phyloP scores from a whole-genome alignment of 2,329 filamentous ascomycete genomes.

The Talaromyces sp. region DNA sequence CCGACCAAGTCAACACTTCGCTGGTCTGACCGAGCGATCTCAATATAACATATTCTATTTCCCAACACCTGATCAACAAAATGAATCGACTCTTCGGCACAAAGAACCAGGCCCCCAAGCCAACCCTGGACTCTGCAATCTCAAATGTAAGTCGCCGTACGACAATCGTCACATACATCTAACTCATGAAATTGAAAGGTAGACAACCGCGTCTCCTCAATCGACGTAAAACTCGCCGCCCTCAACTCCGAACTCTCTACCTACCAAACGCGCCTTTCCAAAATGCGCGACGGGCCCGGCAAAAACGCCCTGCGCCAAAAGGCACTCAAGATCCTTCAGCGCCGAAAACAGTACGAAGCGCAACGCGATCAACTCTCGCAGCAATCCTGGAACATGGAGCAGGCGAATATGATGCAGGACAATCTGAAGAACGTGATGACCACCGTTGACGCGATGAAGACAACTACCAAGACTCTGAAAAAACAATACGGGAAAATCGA shows the following conservation, averaged over 20 bases:
- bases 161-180: not conserved
- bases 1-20: not conserved
- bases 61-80: not conserved
- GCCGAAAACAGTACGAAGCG: slow-evolving; percentile 88
- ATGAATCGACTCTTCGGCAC: slow-evolving; percentile 98
- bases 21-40: not conserved
- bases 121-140: slow-evolving; percentile 80
- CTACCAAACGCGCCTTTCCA: slow-evolving; percentile 81
- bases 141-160: slow-evolving; percentile 58
- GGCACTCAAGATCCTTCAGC: slow-evolving; percentile 87
- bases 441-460: slow-evolving; percentile 96
- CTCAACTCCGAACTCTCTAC: slow-evolving; percentile 85
- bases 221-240: slow-evolving; percentile 92
- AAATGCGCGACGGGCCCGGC: slow-evolving; percentile 93
- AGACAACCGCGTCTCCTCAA: slow-evolving; percentile 75
- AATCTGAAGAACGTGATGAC: slow-evolving; percentile 99
- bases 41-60: not conserved
- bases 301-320: slow-evolving; percentile 92
- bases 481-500: slow-evolving; percentile 97
- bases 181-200: slow-evolving; percentile 47
- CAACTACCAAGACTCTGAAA: slow-evolving; percentile 85
- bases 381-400: slow-evolving; percentile 99
- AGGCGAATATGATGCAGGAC: slow-evolving; percentile 97
- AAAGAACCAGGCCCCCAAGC: slow-evolving; percentile 82
- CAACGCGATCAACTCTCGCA: slow-evolving; percentile 91